Base-by-base conservation (phyloP, 2,329 filamentous ascomycete genomes). In the Colletotrichum orchidophilum region DNA sequence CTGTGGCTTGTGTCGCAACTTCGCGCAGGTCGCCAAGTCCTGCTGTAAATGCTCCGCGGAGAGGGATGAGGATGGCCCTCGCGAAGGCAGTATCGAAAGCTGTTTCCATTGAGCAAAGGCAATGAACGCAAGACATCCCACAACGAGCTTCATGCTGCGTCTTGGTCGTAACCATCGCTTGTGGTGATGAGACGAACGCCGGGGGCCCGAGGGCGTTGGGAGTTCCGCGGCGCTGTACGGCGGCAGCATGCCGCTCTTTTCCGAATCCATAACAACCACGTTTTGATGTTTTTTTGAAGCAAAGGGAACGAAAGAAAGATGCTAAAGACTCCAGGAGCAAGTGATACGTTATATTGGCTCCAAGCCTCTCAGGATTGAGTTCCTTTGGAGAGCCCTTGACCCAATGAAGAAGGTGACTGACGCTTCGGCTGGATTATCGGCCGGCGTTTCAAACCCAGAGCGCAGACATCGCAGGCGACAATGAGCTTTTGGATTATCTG, bases 11-110 rank as follows among this genome's bases (percentile, higher is more conserved):
- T 81, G 80, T 42, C 83, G 86, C 54, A 93, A 83, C 76, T 84
- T 85, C 35, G 84, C 81, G 79, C 91, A 93, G 1, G 84, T 86
- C 18, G 81, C 82, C 26, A 91, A 80, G 74, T 92, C 86, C 13
- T 84, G 81, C 42, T 85, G 80, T 26, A 93, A 82, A 75, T 84
- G 86, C 55, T 86, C 80, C 26, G 84, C 72, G 1, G 90, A 91
- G 3, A 92, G 80, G 1, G 75, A 76, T 46, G 74, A 58, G 53
- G 81, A 71, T 18, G 74, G 52, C n/a, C 70, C 24, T 39, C 31
- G 31, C 12, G 60, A 31, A 18, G 67, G 50, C 12, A 71, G 42
- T 7, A 60, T 46, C 1, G 55, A 65, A 5, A 86, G 73, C 72
- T 86, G 85, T 73, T 77, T 78, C 84, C 85, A 87, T 72, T 87